These are phyloP conservation scores for Allium sativum DNA, from an alignment of 106 monocot genomes.

Conservation along the genomic window DNA sequence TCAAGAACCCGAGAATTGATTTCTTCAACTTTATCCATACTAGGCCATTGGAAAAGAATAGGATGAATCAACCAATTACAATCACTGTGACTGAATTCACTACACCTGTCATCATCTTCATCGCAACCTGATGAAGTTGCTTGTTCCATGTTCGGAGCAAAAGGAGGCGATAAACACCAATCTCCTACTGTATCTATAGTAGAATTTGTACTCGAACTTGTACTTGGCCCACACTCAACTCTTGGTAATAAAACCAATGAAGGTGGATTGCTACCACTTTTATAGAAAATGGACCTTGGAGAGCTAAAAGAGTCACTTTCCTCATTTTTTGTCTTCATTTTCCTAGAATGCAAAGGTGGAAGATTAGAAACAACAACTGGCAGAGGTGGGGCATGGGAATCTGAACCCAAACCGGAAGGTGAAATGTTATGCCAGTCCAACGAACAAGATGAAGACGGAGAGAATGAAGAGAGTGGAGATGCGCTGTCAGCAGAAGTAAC, in stretches of 20 bases:
- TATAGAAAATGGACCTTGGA: slow-evolving; percentile 19
- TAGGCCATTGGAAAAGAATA: slow-evolving; percentile 41
- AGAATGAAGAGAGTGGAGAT: slow-evolving; percentile 32
- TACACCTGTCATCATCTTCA: slow-evolving; percentile 3
- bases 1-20: slow-evolving; percentile 40
- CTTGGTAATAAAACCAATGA: slow-evolving; percentile 9
- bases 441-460: slow-evolving; percentile 43
- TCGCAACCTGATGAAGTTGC: slow-evolving; percentile 5
- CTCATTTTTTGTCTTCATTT: slow-evolving; percentile 9
- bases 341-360: slow-evolving; percentile 15
- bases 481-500: slow-evolving; percentile 30
- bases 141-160: slow-evolving; percentile 11
- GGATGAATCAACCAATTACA: slow-evolving; percentile 10
- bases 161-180: slow-evolving; percentile 43
- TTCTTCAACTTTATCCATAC: slow-evolving; percentile 30
- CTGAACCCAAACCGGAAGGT: slow-evolving; percentile 22
- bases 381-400: slow-evolving; percentile 7
- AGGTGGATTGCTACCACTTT: slow-evolving; percentile 21
- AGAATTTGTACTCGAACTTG: background rate
- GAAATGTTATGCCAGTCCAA: slow-evolving; percentile 38
- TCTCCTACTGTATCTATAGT: slow-evolving; percentile 19
- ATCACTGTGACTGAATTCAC: background rate
- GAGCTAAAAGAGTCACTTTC: background rate
- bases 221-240: slow-evolving; percentile 2
- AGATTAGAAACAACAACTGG: slow-evolving; percentile 6